phyloP scores from a whole-genome alignment of 495 filamentous ascomycete genomes.

The Penicillium lividum region DNA sequence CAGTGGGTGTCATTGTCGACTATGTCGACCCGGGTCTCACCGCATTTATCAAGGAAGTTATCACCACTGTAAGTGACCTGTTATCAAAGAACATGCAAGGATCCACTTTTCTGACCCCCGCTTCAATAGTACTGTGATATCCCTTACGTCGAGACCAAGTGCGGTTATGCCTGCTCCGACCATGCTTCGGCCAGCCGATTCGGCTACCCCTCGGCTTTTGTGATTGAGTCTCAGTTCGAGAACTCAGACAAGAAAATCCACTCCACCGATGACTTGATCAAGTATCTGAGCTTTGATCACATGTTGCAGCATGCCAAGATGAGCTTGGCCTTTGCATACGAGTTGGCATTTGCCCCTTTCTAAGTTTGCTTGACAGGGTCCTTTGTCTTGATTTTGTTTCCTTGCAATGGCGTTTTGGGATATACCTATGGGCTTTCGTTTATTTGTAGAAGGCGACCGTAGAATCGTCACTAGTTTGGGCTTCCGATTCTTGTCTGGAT shows the following conservation, averaged over 20 bases:
- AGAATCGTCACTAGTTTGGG: slow-evolving; percentile 4
- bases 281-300: slow-evolving; percentile 90
- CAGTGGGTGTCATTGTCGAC: slow-evolving; percentile 91
- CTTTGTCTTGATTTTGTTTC: neutral
- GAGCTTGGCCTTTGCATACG: slow-evolving; percentile 86
- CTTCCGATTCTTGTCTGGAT: slow-evolving; percentile 4
- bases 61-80: slow-evolving; percentile 60
- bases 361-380: slow-evolving; percentile 18
- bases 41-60: slow-evolving; percentile 86
- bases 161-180: slow-evolving; percentile 96
- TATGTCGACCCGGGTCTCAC: slow-evolving; percentile 83
- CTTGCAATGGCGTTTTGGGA: slow-evolving; percentile 8
- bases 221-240: slow-evolving; percentile 88
- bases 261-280: slow-evolving; percentile 81
- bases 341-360: slow-evolving; percentile 61
- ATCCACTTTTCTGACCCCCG: slow-evolving; percentile 13
- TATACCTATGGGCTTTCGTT: slow-evolving; percentile 11
- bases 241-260: slow-evolving; percentile 89
- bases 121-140: slow-evolving; percentile 78
- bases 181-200: slow-evolving; percentile 96
- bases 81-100: neutral
- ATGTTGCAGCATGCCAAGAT: slow-evolving; percentile 97
- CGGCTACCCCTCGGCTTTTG: slow-evolving; percentile 93
- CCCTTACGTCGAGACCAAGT: slow-evolving; percentile 87
- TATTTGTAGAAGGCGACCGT: slow-evolving; percentile 2